A percentile compares a stretch with the other conserved stretches of the same genome.
These are phyloP conservation scores for Fusarium xylarioides DNA, from an alignment of 2,329 filamentous ascomycete species.

Conservation along the genomic window DNA sequence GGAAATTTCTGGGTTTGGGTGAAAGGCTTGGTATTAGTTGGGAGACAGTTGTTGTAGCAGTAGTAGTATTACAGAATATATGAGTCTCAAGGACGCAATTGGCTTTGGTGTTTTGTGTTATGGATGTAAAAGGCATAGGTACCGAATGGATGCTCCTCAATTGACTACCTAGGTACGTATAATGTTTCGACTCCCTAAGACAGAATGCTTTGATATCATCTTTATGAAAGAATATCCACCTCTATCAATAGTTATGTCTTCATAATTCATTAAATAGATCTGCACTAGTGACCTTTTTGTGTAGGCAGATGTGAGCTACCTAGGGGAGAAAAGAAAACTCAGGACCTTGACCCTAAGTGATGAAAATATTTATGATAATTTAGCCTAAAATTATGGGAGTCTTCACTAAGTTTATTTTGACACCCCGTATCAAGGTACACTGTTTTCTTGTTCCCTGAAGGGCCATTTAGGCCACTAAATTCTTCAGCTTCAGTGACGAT, in stretches of 20 bases:
- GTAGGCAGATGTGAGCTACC: not conserved
- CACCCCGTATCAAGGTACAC: not conserved
- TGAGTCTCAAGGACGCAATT: not conserved
- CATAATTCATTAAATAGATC: not conserved
- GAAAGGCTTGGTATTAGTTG: not conserved
- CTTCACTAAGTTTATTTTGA: not conserved
- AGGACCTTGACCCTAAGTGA: not conserved
- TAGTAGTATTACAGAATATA: not conserved
- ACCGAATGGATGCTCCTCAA: too few species aligned
- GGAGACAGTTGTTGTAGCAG: not conserved
- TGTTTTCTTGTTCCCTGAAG: not conserved
- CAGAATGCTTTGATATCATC: not conserved
- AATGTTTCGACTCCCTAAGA: not conserved
- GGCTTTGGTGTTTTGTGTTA: not conserved
- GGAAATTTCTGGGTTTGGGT: constrained; percentile 8
- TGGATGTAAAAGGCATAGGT: not conserved
- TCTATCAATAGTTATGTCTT: too few species aligned
- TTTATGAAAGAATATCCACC: not conserved
- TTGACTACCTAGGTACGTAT: not conserved
- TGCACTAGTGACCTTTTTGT: constrained; percentile 3
- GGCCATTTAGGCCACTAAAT: constrained; percentile 4
- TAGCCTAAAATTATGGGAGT: not conserved
- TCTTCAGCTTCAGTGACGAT: not conserved
- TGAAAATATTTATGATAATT: not conserved
- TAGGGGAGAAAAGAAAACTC: not conserved